phyloP scores from a whole-genome alignment of 768 basidiomycete genomes.

The Lactarius hengduanensis region DNA sequence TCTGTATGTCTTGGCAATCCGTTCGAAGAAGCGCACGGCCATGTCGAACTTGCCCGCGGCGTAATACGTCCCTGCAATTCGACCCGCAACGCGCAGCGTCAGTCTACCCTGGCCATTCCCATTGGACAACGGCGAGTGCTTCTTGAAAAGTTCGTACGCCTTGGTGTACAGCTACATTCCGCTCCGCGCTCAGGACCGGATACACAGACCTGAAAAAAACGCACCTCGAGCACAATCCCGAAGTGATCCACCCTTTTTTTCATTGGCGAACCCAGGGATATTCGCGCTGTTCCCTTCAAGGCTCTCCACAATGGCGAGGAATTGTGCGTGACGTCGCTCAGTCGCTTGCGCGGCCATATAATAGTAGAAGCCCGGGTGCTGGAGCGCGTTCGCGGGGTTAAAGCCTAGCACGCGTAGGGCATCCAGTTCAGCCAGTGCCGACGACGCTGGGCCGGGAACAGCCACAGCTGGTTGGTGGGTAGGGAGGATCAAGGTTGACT shows the following conservation, averaged over 20 bases:
- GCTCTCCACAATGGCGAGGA: slow-evolving; percentile 53
- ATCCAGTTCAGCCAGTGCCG: slow-evolving; percentile 51
- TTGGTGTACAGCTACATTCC: slow-evolving; percentile 79
- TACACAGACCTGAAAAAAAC: slow-evolving; percentile 7
- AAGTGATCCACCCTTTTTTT: slow-evolving; percentile 92
- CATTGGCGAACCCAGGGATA: slow-evolving; percentile 79
- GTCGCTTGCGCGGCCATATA: slow-evolving; percentile 87
- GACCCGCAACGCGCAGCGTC: slow-evolving; percentile 87
- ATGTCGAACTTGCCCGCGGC: slow-evolving; percentile 79
- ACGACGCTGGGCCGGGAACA: slow-evolving; percentile 31
- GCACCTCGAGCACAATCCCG: slow-evolving; percentile 77
- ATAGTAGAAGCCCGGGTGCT: slow-evolving; percentile 93
- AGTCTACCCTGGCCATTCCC: slow-evolving; percentile 66
- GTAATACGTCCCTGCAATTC: slow-evolving; percentile 86
- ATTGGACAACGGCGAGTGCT: slow-evolving; percentile 47
- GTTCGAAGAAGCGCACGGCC: slow-evolving; percentile 90
- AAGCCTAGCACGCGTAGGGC: slow-evolving; percentile 60
- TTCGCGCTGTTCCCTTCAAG: slow-evolving; percentile 46
- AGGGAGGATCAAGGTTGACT: slow-evolving; percentile 61
- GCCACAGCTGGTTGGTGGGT: slow-evolving; percentile 46
- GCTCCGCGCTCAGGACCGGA: background rate
- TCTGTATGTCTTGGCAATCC: slow-evolving; percentile 87
- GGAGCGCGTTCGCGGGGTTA: slow-evolving; percentile 80
- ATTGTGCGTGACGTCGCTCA: slow-evolving; percentile 69
- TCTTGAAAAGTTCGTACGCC: slow-evolving; percentile 92